These are phyloP conservation scores for Phytophthora rubi DNA, from an alignment of 352 stramenopile genomes.

Conservation along the genomic window DNA sequence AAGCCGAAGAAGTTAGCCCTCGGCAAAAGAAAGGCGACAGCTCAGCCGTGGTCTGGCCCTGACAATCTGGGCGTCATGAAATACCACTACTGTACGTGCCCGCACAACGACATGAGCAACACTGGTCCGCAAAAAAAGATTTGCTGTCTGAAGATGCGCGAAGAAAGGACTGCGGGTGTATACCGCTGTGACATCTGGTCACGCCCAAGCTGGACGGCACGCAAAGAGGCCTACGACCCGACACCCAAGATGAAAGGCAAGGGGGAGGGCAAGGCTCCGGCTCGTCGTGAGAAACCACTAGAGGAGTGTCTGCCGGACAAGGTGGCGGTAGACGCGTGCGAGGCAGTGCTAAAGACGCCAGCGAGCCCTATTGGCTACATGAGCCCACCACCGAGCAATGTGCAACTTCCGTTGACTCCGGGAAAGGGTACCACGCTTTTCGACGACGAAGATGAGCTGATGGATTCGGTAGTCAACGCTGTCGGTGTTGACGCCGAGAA, in stretches of 20 bases:
- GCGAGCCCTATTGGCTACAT: neutral
- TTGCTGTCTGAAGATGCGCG: neutral
- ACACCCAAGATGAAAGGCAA: neutral
- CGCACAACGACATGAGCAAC: no score
- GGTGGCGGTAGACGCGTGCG: no score
- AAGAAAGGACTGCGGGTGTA: neutral
- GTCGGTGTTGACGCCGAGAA: neutral
- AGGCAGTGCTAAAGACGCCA: no score
- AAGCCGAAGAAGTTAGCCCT: no score
- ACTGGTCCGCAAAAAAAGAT: neutral
- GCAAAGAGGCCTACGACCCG: neutral
- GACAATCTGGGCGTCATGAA: neutral
- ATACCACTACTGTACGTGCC: no score
- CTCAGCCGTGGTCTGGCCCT: no score
- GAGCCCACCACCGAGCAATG: neutral
- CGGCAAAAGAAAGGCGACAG: neutral
- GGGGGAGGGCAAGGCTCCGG: neutral
- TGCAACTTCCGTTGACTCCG: neutral
- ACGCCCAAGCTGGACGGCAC: neutral
- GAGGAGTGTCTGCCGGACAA: no score
- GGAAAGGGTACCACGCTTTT: neutral
- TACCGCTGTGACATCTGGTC: neutral
- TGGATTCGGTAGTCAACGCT: neutral
- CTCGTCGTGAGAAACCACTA: no score
- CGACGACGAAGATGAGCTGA: neutral